Conservation (phyloP, 768 basidiomycete species). For the Amanita phalloides region DNA sequence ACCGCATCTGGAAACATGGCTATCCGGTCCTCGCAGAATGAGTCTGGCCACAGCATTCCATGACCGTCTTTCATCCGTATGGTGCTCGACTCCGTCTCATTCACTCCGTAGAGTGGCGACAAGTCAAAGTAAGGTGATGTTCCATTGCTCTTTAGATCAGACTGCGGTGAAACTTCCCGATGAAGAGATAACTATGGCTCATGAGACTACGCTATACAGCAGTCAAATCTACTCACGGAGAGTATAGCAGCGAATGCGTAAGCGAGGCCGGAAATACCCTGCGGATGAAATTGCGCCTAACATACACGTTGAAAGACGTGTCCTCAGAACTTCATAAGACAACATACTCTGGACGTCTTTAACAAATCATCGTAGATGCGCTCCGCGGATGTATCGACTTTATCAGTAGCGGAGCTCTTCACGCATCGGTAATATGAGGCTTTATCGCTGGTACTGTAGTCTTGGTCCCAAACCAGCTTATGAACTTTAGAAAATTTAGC, state of each 20-base stretch:
- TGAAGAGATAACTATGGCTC: constrained; percentile 7
- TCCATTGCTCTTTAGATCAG: constrained; percentile 2
- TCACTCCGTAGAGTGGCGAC: constrained; percentile 13
- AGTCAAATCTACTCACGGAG: constrained; percentile 4
- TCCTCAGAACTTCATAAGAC: background rate
- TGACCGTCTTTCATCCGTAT: constrained; percentile 14
- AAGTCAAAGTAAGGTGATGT: constrained; percentile 13
- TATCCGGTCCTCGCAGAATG: constrained; percentile 12
- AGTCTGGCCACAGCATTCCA: constrained; percentile 15
- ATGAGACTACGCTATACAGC: background rate
- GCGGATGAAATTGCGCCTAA: constrained; percentile 5
- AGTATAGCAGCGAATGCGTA: constrained; percentile 7
- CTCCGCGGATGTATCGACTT: background rate
- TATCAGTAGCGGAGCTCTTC: background rate
- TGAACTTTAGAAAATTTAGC: background rate
- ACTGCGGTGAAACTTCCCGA: constrained; percentile 1
- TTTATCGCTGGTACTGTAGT: no score
- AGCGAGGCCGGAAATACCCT: constrained; percentile 9
- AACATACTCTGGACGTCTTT: background rate
- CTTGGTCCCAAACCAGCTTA: background rate
- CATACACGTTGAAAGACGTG: background rate
- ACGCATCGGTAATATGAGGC: background rate
- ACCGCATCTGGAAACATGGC: constrained; percentile 9
- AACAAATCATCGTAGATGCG: background rate
- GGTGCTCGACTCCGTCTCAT: constrained; percentile 7